Evolutionary conservation across 306 rosid genomes (phyloP), one percentile per base, ranked within the genome.

Genomic region (Cucurbita pepo): DNA sequence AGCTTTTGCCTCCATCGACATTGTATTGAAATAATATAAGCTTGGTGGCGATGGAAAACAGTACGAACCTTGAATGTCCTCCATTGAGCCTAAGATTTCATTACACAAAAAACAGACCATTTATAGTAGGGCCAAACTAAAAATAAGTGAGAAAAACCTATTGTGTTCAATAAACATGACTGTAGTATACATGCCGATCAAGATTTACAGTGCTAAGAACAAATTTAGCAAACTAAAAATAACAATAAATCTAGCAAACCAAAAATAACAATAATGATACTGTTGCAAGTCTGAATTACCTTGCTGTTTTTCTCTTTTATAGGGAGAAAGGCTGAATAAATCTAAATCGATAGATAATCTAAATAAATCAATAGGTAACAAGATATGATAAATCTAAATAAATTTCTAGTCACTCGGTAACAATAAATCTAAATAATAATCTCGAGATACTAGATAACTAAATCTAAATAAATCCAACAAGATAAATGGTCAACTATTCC

Each of bases 1-100:
- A 85, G 79, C 77, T 82, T 94, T 77, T 86, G 79, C 80, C 99
- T 86, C 99, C 99, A 94, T 53, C 82, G 89, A 80, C 95, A 83
- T 75, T 94, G 99, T 77, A 94, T 76, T 73, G 95, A 90, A 55
- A 94, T 79, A 69, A 94, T 79, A 48, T 88, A 88, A 78, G 80
- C 79, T 67, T 85, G 95, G 47, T 78, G 79, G 57, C 56, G 87
- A 48, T 53, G 78, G 85, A 89, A 89, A 73, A 81, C 80, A 43
- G 81, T 77, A 61, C 90, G 89, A 84, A 88, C 88, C 83, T 86
- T 91, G 81, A 40, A 81, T 93, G 84, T 91, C 83, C 88, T 94
- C 99, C 99, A 94, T 61, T 67, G 80, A 77, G 91, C 88, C 99
- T 94, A 80, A 56, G 73, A 75, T 79, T 53, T 43, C 75, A 72